These are phyloP conservation scores for Elsinoe ampelina DNA, from an alignment of 2,329 filamentous ascomycete genomes.

Conservation along the genomic window DNA sequence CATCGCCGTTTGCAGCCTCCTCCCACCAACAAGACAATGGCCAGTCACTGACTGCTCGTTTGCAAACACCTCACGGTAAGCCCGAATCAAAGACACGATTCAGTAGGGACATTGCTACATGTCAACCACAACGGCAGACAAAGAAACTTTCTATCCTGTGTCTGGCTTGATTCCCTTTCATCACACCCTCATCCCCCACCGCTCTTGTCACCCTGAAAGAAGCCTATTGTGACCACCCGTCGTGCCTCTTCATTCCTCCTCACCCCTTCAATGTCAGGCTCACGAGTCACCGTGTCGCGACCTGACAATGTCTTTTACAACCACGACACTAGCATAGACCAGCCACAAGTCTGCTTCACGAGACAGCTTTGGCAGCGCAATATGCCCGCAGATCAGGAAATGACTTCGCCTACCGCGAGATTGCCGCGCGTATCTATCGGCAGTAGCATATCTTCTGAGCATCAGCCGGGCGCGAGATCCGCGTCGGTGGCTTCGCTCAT, in stretches of 20 bases:
- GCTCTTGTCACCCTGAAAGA: constrained; percentile 4
- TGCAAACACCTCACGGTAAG: constrained; percentile 2
- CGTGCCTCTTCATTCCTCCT: constrained; percentile 14
- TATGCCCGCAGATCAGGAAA: constrained; percentile 22
- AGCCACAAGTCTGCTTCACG: constrained; percentile 26
- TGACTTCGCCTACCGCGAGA: background rate
- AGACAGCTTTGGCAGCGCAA: constrained; percentile 31
- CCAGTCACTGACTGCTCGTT: background rate
- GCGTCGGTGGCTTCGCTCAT: constrained; percentile 14
- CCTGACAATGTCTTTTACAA: constrained; percentile 9
- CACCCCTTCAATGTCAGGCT: constrained; percentile 17
- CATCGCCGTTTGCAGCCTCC: constrained; percentile 8
- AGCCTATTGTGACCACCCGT: background rate
- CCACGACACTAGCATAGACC: constrained; percentile 6
- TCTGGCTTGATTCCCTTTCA: background rate
- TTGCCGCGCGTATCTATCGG: constrained; percentile 8
- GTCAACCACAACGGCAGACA: constrained; percentile 1
- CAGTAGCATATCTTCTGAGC: constrained; percentile 17
- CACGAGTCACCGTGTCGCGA: constrained; percentile 16
- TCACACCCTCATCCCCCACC: background rate
- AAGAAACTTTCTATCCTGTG: background rate
- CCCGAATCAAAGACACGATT: background rate
- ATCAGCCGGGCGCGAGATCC: constrained; percentile 21
- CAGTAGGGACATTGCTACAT: background rate
- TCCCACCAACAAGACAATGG: constrained; percentile 2